Evolutionary conservation across 768 basidiomycete species (phyloP).

Genomic region (Sporobolomyces phaffii): DNA sequence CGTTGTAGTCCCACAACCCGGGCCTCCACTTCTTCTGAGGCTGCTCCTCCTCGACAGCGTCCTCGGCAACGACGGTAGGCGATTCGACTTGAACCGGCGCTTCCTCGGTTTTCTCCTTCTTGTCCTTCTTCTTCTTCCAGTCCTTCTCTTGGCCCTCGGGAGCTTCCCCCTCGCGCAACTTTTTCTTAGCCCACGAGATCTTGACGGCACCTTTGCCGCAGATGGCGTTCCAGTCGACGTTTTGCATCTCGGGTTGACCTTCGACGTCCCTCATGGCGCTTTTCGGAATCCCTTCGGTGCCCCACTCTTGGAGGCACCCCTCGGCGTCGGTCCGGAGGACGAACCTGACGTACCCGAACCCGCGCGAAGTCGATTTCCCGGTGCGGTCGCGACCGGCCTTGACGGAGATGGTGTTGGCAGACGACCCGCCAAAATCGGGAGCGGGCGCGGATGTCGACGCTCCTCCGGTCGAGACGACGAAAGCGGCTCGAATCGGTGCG

Average conservation of each 20-base stretch:
- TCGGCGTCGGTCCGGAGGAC: conserved; percentile 83
- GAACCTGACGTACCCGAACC: conserved; percentile 94
- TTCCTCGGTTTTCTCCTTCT: conserved; percentile 14
- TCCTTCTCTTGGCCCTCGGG: conserved; percentile 30
- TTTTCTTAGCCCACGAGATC: conserved; percentile 38
- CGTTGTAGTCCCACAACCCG: conserved; percentile 58
- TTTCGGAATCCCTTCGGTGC: conserved; percentile 19
- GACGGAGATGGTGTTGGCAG: conserved; percentile 38
- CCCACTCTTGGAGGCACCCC: conserved; percentile 44
- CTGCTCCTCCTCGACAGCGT: conserved; percentile 14
- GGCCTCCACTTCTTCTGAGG: conserved; percentile 18
- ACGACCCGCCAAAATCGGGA: conserved; percentile 22
- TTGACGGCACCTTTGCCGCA: conserved; percentile 19
- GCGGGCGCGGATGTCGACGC: conserved; percentile 42
- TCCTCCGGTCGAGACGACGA: conserved; percentile 66
- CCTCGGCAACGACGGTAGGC: not conserved
- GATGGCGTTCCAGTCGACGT: conserved; percentile 35
- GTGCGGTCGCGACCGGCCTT: conserved; percentile 37
- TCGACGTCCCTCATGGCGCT: conserved; percentile 36
- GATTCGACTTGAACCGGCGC: not conserved
- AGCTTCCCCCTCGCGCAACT: conserved; percentile 37
- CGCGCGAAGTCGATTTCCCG: conserved; percentile 58
- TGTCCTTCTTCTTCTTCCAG: conserved; percentile 33
- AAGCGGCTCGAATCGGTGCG: conserved; percentile 87
- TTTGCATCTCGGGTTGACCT: conserved; percentile 18